A percentile compares a stretch with the other conserved stretches of the same genome.
Evolutionary conservation across 805 yeast genomes (phyloP).

Genomic region (Grigorovia jiainica): DNA sequence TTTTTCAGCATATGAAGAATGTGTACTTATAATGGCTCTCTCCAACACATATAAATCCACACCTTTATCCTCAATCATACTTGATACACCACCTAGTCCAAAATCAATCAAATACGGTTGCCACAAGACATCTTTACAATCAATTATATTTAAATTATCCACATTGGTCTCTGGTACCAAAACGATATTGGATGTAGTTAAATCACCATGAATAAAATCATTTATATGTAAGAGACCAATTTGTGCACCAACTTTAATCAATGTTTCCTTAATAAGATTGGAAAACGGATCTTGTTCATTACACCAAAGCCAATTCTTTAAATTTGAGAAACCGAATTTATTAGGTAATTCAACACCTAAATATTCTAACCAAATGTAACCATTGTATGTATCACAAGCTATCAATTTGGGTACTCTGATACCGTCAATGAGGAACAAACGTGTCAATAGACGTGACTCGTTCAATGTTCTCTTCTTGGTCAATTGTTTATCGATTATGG

Average conservation of each 20-base stretch:
- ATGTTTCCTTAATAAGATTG: slow-evolving; percentile 34
- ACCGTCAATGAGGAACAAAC: slow-evolving; percentile 36
- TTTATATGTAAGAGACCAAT: slow-evolving; percentile 64
- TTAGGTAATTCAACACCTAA: slow-evolving; percentile 49
- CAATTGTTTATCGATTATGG: slow-evolving; percentile 61
- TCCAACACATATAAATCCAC: slow-evolving; percentile 95
- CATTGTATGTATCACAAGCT: slow-evolving; percentile 68
- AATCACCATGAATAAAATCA: slow-evolving; percentile 87
- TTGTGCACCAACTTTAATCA: slow-evolving; percentile 51
- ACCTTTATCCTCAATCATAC: slow-evolving; percentile 82
- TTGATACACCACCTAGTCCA: slow-evolving; percentile 74
- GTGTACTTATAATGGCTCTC: slow-evolving; percentile 85
- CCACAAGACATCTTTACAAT: too few species aligned
- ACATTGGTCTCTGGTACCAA: slow-evolving; percentile 28
- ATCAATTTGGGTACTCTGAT: slow-evolving; percentile 63
- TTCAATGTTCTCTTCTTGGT: slow-evolving; percentile 76
- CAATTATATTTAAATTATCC: slow-evolving; percentile 3
- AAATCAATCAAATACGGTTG: slow-evolving; percentile 74
- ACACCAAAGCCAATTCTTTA: slow-evolving; percentile 69
- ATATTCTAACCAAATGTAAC: slow-evolving; percentile 82
- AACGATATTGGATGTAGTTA: slow-evolving; percentile 83
- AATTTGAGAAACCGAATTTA: slow-evolving; percentile 44
- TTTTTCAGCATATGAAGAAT: slow-evolving; percentile 56
- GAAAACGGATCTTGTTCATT: slow-evolving; percentile 30
- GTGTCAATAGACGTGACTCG: slow-evolving; percentile 70